Evolutionary conservation across 2,329 filamentous ascomycete species (phyloP), one percentile per base, ranked within the genome.

Genomic region (Lasiodiplodia sp.): DNA sequence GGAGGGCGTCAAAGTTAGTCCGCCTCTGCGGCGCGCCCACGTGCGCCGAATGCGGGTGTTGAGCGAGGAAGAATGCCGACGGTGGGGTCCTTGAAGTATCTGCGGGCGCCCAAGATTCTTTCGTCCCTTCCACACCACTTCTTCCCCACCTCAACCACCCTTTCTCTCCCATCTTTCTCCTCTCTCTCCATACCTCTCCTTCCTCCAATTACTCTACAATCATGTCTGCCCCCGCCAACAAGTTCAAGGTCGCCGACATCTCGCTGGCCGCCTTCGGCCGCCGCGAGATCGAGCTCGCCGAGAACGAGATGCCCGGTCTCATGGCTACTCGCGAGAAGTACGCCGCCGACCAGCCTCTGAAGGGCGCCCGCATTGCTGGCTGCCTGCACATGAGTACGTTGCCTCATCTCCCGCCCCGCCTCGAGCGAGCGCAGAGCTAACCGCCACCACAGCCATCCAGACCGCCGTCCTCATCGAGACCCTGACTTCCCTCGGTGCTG

Each of bases 391-490:
- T 97, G 95, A 98, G 88, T 90, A 84, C 55, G 86, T 81, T 34
- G 14, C n/a, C 28, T 16, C 6, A 47, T n/a, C 16, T 18, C 5
- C 40, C 18, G 40, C 40, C 66, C 40, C 21, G 16, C 28, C 64
- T 47, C 5, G 40, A 31, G 70, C 28, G 40, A 31, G 70, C 28
- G 40, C 66, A 11, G 60, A 21, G 21, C 74, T 77, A 53, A 76
- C 69, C 38, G 63, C 28, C 14, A 73, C 16, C 40, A 5, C 71
- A 90, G 88, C 96, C 82, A 98, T 99, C 86, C 96, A 99, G 88
- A 99, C 96, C 74, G 96, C 96, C 77, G 96, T 99, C 80, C 91
- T 99, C 79, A 99, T 99, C 84, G 96, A 99, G 91, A 99, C 96
- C 74, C 91, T 99, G 81, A 92, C 88, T 78, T 87, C 91, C 75